These are phyloP conservation scores for Arthroderma sp. DNA, from an alignment of 2,329 filamentous ascomycete species.

Conservation along the genomic window DNA sequence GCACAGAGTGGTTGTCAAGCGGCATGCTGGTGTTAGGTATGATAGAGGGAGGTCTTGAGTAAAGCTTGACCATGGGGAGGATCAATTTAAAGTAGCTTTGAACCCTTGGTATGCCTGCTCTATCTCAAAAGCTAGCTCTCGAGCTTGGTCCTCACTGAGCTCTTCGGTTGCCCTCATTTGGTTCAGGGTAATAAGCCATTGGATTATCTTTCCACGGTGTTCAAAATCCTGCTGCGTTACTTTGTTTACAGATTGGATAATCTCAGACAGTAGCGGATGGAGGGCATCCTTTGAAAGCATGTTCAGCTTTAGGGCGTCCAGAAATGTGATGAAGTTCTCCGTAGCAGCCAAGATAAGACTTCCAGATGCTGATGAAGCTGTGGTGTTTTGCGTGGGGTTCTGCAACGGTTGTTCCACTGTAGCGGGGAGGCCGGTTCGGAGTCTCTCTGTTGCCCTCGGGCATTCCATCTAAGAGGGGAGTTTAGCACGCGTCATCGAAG, in stretches of 20 bases:
- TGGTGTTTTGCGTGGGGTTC: slow-evolving; percentile 26
- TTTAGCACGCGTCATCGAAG: neutral
- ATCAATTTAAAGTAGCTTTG: slow-evolving; percentile 58
- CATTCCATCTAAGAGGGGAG: slow-evolving; percentile 61
- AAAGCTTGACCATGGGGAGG: neutral
- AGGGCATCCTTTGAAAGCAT: slow-evolving; percentile 89
- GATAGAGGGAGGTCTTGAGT: too few species aligned
- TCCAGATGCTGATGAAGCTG: slow-evolving; percentile 33
- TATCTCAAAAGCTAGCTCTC: slow-evolving; percentile 85
- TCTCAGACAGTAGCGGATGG: slow-evolving; percentile 87
- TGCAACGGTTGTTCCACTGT: slow-evolving; percentile 53
- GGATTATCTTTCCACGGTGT: slow-evolving; percentile 89
- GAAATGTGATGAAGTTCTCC: slow-evolving; percentile 95
- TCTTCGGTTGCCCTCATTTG: slow-evolving; percentile 96
- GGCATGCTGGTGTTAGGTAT: too few species aligned
- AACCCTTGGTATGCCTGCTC: slow-evolving; percentile 91
- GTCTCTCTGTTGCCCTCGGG: slow-evolving; percentile 79
- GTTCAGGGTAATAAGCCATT: slow-evolving; percentile 94
- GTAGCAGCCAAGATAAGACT: slow-evolving; percentile 76
- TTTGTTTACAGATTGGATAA: slow-evolving; percentile 94
- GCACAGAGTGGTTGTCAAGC: too few species aligned
- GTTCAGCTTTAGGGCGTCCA: slow-evolving; percentile 86
- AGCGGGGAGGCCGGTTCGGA: slow-evolving; percentile 83
- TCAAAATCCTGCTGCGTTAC: slow-evolving; percentile 94
- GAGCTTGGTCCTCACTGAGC: slow-evolving; percentile 69